Evolutionary conservation across 768 basidiomycete genomes (phyloP).

Genomic region (Paxillus involutus): DNA sequence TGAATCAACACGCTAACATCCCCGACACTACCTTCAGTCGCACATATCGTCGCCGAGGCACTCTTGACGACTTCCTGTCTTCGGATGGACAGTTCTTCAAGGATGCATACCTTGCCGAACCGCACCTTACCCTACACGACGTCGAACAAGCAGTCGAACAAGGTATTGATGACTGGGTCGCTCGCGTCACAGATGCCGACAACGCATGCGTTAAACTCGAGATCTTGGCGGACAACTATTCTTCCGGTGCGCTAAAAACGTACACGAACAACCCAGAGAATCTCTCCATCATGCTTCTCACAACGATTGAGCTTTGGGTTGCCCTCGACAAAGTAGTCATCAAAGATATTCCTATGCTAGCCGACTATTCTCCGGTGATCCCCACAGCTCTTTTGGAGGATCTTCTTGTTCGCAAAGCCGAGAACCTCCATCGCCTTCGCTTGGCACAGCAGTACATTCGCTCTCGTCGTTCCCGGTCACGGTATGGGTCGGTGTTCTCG

Average conservation of each 20-base stretch:
- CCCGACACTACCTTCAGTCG: background rate
- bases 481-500: conserved; percentile 34
- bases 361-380: conserved; percentile 35
- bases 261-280: conserved; percentile 39
- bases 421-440: conserved; percentile 28
- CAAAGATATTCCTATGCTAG: conserved; percentile 24
- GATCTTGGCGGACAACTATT: conserved; percentile 28
- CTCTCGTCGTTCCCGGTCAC: conserved; percentile 23
- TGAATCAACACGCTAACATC: background rate
- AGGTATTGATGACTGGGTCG: conserved; percentile 36
- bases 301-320: conserved; percentile 36
- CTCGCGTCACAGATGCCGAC: conserved; percentile 2
- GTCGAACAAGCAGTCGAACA: conserved; percentile 35
- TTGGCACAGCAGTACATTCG: conserved; percentile 31
- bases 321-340: conserved; percentile 31
- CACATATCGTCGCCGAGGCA: conserved; percentile 4
- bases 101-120: conserved; percentile 8
- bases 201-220: conserved; percentile 20
- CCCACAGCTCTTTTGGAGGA: conserved; percentile 22
- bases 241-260: conserved; percentile 16
- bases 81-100: conserved; percentile 8
- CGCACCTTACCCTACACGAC: conserved; percentile 30
- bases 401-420: conserved; percentile 29
- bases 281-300: conserved; percentile 43
- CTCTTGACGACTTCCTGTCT: conserved; percentile 19